These are phyloP conservation scores for Coemansia sp. DNA, from an alignment of 192 early-diverging fungal species.

Conservation along the genomic window DNA sequence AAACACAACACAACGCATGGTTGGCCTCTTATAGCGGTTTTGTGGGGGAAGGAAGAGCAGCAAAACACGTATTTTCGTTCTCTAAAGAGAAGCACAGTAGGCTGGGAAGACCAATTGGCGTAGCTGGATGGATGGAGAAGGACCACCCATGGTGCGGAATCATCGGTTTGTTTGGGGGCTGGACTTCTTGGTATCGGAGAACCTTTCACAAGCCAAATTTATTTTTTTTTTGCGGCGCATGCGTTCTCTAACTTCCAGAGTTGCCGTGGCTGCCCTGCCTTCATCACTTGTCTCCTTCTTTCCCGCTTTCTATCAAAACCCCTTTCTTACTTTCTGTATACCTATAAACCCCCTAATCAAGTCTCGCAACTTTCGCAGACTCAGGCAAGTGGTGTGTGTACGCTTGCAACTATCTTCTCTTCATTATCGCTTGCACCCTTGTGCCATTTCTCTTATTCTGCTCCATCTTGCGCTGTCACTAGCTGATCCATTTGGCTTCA, in stretches of 20 bases:
- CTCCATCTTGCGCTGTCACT: not conserved
- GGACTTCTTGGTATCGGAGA: not conserved
- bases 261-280: not conserved
- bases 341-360: not conserved
- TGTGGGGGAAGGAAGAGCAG: not conserved
- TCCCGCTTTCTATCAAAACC: not conserved
- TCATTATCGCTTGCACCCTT: constrained; percentile 3
- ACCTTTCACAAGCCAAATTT: not conserved
- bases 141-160: not conserved
- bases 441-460: too few species aligned
- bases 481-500: not conserved
- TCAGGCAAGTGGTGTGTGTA: not conserved
- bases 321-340: not conserved
- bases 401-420: not conserved
- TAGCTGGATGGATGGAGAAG: not conserved
- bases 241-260: not conserved
- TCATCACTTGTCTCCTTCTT: not conserved
- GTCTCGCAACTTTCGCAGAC: not conserved
- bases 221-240: not conserved
- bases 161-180: not conserved
- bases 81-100: too few species aligned
- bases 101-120: not conserved
- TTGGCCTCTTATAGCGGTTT: not conserved
- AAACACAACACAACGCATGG: not conserved
- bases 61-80: too few species aligned